Evolutionary conservation across 805 yeast genomes (phyloP).

Genomic region (Sungouiella thailandica): DNA sequence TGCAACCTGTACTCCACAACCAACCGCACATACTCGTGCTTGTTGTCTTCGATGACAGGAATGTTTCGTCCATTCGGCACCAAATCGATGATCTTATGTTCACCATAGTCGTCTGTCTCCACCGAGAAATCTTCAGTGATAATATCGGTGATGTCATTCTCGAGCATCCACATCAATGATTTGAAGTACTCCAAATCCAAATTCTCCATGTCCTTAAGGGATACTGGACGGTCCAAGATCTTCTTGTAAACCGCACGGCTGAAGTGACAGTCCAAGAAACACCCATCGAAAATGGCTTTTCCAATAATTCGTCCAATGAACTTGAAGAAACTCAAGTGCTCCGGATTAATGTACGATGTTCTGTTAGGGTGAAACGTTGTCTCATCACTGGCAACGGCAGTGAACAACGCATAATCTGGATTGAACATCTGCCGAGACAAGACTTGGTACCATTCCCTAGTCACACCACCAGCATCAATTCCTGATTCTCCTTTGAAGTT

Average conservation of each 20-base stretch:
- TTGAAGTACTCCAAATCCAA: constrained; percentile 89
- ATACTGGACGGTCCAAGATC: constrained; percentile 71
- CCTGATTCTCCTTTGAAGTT: constrained; percentile 93
- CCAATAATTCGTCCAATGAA: constrained; percentile 93
- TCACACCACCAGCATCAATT: constrained; percentile 97
- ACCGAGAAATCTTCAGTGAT: constrained; percentile 92
- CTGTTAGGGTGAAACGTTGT: constrained; percentile 95
- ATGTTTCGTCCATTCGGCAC: constrained; percentile 78
- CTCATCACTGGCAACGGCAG: constrained; percentile 86
- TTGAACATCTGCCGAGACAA: constrained; percentile 92
- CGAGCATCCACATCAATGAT: constrained; percentile 91
- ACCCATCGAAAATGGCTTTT: constrained; percentile 84
- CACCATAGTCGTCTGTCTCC: constrained; percentile 92
- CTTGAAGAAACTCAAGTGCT: constrained; percentile 86
- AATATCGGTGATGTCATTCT: constrained; percentile 93
- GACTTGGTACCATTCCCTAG: constrained; percentile 97
- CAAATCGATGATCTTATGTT: constrained; percentile 76
- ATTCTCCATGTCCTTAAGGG: constrained; percentile 90
- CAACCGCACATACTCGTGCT: constrained; percentile 72
- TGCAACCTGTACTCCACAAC: constrained; percentile 86
- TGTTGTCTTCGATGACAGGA: constrained; percentile 83
- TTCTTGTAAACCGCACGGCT: constrained; percentile 91
- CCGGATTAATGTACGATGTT: constrained; percentile 88
- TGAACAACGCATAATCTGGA: constrained; percentile 88
- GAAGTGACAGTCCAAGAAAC: constrained; percentile 89